phyloP scores from a whole-genome alignment of 345 rosid genomes.

The Acer yangbiense region DNA sequence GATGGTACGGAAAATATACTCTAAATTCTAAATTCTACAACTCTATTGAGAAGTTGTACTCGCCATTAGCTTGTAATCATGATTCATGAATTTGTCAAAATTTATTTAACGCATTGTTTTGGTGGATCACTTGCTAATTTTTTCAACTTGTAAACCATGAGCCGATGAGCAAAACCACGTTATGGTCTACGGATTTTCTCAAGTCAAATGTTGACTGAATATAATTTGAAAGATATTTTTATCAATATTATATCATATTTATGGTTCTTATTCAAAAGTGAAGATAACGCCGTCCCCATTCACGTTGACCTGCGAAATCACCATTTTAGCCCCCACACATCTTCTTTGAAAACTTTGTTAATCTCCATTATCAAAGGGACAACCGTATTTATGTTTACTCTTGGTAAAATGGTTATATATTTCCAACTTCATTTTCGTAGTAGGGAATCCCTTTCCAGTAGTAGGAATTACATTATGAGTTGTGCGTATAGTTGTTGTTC shows the following conservation, averaged over 20 bases:
- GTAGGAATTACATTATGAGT: no score
- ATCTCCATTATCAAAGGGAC: neutral
- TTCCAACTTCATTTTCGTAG: no score
- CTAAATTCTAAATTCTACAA: neutral
- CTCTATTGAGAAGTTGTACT: no score
- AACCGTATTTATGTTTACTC: no score
- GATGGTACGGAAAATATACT: neutral
- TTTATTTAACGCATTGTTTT: neutral
- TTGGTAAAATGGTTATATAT: no score
- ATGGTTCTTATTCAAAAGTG: neutral
- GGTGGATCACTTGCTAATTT: neutral
- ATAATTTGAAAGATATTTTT: neutral
- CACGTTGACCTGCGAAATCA: neutral
- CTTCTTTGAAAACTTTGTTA: neutral
- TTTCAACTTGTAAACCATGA: neutral
- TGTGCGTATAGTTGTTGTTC: no score
- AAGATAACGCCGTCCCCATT: neutral
- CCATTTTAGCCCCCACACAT: neutral
- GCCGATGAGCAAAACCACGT: neutral
- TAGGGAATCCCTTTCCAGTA: no score
- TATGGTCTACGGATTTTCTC: neutral
- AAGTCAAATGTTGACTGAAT: constrained; percentile 3
- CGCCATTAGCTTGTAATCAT: no score
- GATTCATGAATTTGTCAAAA: no score
- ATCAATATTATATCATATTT: neutral